phyloP scores from a whole-genome alignment of 345 rosid genomes.

The Murraya paniculata region DNA sequence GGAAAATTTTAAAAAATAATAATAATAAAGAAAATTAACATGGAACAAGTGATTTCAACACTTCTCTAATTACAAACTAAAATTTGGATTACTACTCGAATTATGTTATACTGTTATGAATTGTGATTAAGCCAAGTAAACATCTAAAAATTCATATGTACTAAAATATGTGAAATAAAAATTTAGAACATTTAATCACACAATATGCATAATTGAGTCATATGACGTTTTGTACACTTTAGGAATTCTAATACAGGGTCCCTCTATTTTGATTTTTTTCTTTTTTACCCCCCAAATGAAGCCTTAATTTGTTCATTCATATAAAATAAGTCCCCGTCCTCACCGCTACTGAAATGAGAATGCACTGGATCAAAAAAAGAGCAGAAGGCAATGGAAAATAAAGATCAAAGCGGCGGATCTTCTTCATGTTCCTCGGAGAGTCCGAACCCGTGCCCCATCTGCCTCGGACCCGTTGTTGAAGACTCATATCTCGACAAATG shows the following conservation, averaged over 20 bases:
- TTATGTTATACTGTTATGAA: too few relatives aligned
- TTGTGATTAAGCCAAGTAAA: not conserved
- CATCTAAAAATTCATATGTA: too few relatives aligned
- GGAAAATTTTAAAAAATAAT: not conserved
- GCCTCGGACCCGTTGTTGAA: constrained; percentile 51
- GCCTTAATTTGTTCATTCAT: not conserved
- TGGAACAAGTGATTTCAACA: not conserved
- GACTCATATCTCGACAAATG: constrained; percentile 81
- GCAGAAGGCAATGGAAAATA: not conserved
- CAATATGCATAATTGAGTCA: too few relatives aligned
- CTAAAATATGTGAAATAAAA: too few relatives aligned
- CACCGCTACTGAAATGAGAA: not conserved
- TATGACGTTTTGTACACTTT: too few relatives aligned
- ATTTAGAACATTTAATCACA: too few relatives aligned
- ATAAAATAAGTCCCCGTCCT: not conserved
- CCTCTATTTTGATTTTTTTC: too few relatives aligned
- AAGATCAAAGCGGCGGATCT: not conserved
- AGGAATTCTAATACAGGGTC: too few relatives aligned
- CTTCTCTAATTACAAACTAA: not conserved
- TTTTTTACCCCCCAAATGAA: too few relatives aligned
- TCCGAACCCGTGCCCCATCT: constrained; percentile 71
- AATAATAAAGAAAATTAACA: not conserved
- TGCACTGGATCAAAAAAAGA: not conserved
- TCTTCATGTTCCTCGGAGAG: constrained; percentile 20
- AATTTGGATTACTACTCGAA: not conserved